phyloP scores from a whole-genome alignment of 768 basidiomycete genomes.

The Trametes gibbosa region DNA sequence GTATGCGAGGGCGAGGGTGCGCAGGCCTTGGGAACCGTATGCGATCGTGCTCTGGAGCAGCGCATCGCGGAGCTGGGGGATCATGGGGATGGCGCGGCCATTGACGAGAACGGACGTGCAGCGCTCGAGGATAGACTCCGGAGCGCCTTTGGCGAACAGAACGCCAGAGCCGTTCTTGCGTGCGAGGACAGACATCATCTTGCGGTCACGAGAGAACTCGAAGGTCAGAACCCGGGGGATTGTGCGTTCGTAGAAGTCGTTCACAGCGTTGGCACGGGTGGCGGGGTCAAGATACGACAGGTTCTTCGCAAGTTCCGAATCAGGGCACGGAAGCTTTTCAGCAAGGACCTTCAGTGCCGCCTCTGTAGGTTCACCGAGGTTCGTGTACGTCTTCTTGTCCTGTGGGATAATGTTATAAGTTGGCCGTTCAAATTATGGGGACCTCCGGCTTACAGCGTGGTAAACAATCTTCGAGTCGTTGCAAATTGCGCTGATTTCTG shows the following conservation, averaged over 20 bases:
- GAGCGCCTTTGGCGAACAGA: slow-evolving; percentile 93
- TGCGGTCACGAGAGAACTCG: slow-evolving; percentile 97
- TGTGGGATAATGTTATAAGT: slow-evolving; percentile 28
- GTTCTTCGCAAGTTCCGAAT: slow-evolving; percentile 54
- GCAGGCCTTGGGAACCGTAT: slow-evolving; percentile 81
- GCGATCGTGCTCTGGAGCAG: slow-evolving; percentile 64
- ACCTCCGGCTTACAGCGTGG: slow-evolving; percentile 51
- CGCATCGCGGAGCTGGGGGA: slow-evolving; percentile 51
- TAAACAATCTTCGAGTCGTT: slow-evolving; percentile 93
- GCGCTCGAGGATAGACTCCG: slow-evolving; percentile 90
- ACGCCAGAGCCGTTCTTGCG: slow-evolving; percentile 65
- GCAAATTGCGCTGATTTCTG: slow-evolving; percentile 90
- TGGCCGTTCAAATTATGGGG: not conserved
- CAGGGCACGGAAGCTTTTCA: slow-evolving; percentile 86
- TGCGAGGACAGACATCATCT: slow-evolving; percentile 98
- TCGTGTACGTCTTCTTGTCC: slow-evolving; percentile 78
- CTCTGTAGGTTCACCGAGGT: slow-evolving; percentile 96
- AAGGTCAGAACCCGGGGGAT: slow-evolving; percentile 88
- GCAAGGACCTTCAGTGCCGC: slow-evolving; percentile 93
- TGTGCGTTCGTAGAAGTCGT: slow-evolving; percentile 72
- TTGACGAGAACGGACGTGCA: slow-evolving; percentile 74
- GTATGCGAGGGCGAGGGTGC: slow-evolving; percentile 91
- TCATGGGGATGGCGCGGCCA: slow-evolving; percentile 63
- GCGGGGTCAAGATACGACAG: slow-evolving; percentile 54
- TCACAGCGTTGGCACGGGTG: slow-evolving; percentile 78